Base-by-base conservation (phyloP, 306 rosid species). In the Malus sylvestris region DNA sequence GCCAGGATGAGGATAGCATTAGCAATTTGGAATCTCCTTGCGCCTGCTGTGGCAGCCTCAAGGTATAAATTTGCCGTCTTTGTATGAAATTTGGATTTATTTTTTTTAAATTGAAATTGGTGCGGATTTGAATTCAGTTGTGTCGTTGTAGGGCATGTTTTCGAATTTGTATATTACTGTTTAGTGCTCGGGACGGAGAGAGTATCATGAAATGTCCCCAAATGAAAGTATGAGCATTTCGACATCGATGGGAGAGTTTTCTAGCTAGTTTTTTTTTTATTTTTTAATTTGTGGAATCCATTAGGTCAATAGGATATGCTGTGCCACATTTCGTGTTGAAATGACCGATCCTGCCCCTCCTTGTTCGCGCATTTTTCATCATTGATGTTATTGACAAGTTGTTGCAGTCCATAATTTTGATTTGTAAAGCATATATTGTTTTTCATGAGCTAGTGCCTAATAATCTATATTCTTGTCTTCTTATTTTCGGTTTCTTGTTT, bases 21-120 rank as follows among this genome's bases (percentile, higher is more conserved):
- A 79, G 78, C 68, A 93, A 89, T 83, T 85, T 94, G 86, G 98
- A 94, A 78, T 84, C 88, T 8, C 98, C 98, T 27, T 94, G 98
- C 76, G 92, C 85, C 66, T 94, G 98, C 81, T 88, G 91, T 80
- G 98, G 98, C 55, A 94, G 98, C 84, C 96, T 94, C 42, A 92
- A 92, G 96, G 98, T 94, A 79, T 74, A n/a, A 33, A 66, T 44
- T 64, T 14, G 4, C 7, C 13, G 49, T 55, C 30, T 11, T 71
- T 55, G n/a, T 11, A 13, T 13, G 6, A 1, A 40, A 55, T 55
- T 18, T 11, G 33, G 51, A 19, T 2, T 27, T 8, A 20, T 19
- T 3, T 9, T 32, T 19, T 3, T 46, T 20, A 8, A 2, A 29
- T 29, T 51, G 3, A 18, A 62, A 27, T 27, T 62, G 74, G 13